These are phyloP conservation scores for Mesostigma viride DNA, from an alignment of 139 green algal species.

Conservation along the genomic window DNA sequence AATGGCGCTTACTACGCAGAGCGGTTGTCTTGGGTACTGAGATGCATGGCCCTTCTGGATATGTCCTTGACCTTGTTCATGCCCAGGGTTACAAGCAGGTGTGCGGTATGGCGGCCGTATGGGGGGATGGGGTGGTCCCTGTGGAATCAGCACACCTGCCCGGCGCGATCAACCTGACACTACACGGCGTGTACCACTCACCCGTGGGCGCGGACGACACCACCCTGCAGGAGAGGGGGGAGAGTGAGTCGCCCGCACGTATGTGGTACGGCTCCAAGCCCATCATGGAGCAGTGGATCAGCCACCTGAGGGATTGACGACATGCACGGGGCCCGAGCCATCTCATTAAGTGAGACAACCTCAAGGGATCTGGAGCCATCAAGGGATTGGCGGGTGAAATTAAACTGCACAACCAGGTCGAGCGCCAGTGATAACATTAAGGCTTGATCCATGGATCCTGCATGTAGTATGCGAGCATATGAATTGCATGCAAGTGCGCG, in stretches of 20 bases:
- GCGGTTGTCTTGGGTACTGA: too few species aligned
- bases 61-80: slow-evolving; percentile 30
- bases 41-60: too few species aligned
- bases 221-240: not conserved
- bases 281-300: not conserved
- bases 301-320: not conserved
- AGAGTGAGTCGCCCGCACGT: not conserved
- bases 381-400: too few species aligned
- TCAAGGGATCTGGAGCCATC: too few species aligned
- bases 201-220: slow-evolving; percentile 24
- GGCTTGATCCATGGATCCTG: too few species aligned
- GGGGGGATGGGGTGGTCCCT: slow-evolving; percentile 38
- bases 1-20: too few species aligned
- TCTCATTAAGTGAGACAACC: too few species aligned
- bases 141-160: slow-evolving; percentile 23
- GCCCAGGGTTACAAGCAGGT: slow-evolving; percentile 78
- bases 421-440: too few species aligned
- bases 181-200: slow-evolving; percentile 37
- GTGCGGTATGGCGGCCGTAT: slow-evolving; percentile 26
- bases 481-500: too few species aligned
- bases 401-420: too few species aligned
- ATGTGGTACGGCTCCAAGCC: not conserved
- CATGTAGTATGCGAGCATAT: too few species aligned
- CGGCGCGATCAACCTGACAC: slow-evolving; percentile 21
- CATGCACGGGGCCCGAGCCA: too few species aligned